Conservation (phyloP, 768 basidiomycete genomes). For the Sporobolomyces phaffii region DNA sequence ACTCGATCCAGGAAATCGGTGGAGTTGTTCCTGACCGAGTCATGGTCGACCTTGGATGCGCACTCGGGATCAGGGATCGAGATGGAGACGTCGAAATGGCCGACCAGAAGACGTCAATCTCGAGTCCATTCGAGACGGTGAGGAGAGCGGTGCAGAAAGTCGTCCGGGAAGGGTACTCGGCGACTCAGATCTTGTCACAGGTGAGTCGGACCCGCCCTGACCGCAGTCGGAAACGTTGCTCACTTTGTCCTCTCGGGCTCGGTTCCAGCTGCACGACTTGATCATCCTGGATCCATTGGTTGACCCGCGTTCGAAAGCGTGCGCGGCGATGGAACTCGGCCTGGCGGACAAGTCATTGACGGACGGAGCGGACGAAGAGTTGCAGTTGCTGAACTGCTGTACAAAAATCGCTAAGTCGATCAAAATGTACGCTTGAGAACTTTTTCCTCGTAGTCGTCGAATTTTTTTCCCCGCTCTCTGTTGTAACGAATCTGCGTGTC, state of each 20-base stretch:
- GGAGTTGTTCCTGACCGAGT: conserved; percentile 79
- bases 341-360: conserved; percentile 93
- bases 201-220: too few species aligned
- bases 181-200: conserved; percentile 79
- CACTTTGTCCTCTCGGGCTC: too few species aligned
- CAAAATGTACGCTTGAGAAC: background rate
- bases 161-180: conserved; percentile 85
- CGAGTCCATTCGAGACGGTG: conserved; percentile 57
- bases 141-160: conserved; percentile 62
- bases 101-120: conserved; percentile 42
- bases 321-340: conserved; percentile 74
- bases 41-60: conserved; percentile 62
- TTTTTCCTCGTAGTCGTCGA: background rate
- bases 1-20: conserved; percentile 90
- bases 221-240: too few species aligned
- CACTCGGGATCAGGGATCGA: conserved; percentile 65
- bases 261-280: conserved; percentile 93
- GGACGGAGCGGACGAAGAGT: conserved; percentile 94
- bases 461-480: background rate
- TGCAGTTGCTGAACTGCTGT: conserved; percentile 88
- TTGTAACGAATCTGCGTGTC: conserved; percentile 4
- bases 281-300: conserved; percentile 76
- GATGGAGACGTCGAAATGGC: conserved; percentile 47
- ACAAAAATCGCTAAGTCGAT: conserved; percentile 52
- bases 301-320: conserved; percentile 70